A percentile compares a stretch with the other conserved stretches of the same genome.
These are phyloP conservation scores for Penicillium tannophilum DNA, from an alignment of 495 filamentous ascomycete species.

Conservation along the genomic window DNA sequence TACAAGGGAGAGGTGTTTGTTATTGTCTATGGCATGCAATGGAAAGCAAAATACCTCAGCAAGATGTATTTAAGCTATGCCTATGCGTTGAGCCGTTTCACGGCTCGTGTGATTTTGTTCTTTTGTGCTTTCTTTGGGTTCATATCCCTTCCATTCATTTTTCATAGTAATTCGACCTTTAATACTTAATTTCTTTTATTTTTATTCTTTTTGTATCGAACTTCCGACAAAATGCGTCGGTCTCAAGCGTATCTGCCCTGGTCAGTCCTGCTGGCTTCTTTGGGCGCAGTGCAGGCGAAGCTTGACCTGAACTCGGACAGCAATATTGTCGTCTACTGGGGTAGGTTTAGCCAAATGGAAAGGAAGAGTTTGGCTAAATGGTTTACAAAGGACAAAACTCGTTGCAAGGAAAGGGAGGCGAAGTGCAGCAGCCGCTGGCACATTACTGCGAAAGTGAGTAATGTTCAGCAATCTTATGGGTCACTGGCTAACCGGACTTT, in stretches of 20 bases:
- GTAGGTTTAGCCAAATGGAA: slow-evolving; percentile 29
- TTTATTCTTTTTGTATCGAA: slow-evolving; percentile 3
- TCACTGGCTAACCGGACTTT: not conserved
- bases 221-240: slow-evolving; percentile 25
- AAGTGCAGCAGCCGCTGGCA: slow-evolving; percentile 55
- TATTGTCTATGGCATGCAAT: slow-evolving; percentile 21
- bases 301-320: slow-evolving; percentile 45
- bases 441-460: slow-evolving; percentile 62
- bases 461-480: not conserved
- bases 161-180: not conserved
- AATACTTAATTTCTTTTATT: slow-evolving; percentile 12
- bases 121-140: slow-evolving; percentile 16
- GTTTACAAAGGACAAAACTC: slow-evolving; percentile 59
- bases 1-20: slow-evolving; percentile 17
- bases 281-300: slow-evolving; percentile 40
- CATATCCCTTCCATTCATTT: slow-evolving; percentile 14
- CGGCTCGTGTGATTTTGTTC: slow-evolving; percentile 5
- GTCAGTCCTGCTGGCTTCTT: slow-evolving; percentile 29
- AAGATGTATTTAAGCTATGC: slow-evolving; percentile 25
- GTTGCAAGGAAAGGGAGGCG: slow-evolving; percentile 39
- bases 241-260: slow-evolving; percentile 28
- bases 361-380: not conserved
- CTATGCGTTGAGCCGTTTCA: not conserved
- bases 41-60: slow-evolving; percentile 18
- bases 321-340: slow-evolving; percentile 68